Evolutionary conservation across 2,329 filamentous ascomycete species (phyloP), one percentile per base, ranked within the genome.

Genomic region (Xylaria sp.): DNA sequence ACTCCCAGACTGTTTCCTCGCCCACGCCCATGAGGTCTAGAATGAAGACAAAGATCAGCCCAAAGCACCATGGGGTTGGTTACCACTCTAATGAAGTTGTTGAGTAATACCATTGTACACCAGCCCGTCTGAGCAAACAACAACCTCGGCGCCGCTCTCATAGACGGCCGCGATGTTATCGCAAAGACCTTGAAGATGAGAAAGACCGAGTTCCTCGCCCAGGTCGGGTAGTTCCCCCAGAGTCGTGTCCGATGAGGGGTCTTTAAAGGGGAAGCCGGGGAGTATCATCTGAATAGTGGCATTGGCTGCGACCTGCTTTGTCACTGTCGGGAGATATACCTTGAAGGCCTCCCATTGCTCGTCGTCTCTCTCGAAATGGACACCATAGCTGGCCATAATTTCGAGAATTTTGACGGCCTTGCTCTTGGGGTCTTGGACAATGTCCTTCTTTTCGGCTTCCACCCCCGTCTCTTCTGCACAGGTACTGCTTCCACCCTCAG

Each of bases 61-160:
- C n/a, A n/a, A n/a, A n/a, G n/a, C n/a, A n/a, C n/a, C n/a, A n/a
- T n/a, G n/a, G n/a, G n/a, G n/a, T n/a, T n/a, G n/a, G n/a, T n/a
- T n/a, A n/a, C n/a, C n/a, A n/a, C n/a, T n/a, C n/a, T n/a, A n/a
- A n/a, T n/a, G n/a, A n/a, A n/a, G n/a, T n/a, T n/a, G n/a, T n/a
- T n/a, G n/a, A n/a, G n/a, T n/a, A n/a, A n/a, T 57, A 23, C 58
- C 57, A 13, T 60, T 54, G 11, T 60, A 60, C 17, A 60, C 57
- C 15, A 60, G 37, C 15, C 57, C 57, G n/a, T 60, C 57, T 4
- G 57, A 60, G 27, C 49, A 60, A 9, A 60, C 49, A 15, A 35
- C 13, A 40, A 60, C 7, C 7, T 60, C 49, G 2, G 51, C 57
- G 13, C 57, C 51, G 1, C 40, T 48, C 21, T 48, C 41, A 4